Base-by-base conservation (phyloP, 164 flowering plant species). In the Akebia trifoliata region DNA sequence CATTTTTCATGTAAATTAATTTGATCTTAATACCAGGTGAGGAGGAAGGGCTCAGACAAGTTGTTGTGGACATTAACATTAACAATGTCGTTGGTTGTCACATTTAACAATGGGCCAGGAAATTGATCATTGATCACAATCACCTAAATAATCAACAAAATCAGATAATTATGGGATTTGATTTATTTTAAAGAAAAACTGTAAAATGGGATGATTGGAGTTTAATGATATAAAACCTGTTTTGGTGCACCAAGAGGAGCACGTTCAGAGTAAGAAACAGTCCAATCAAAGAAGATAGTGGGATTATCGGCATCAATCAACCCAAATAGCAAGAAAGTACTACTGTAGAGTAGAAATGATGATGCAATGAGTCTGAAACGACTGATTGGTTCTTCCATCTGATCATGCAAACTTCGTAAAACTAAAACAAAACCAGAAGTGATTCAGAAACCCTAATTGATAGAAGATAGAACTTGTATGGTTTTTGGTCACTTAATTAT, bases 21-120 rank as follows among this genome's bases (percentile, higher is more conserved):
- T n/a, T n/a, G n/a, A n/a, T n/a, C n/a, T n/a, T n/a, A 18, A 0
- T 49, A 73, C 77, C 77, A 73, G 48, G 75, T 65, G 39, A 73
- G 30, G 18, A 76, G 73, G 32, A 76, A 65, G 2, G 71, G 73
- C 15, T 73, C 76, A 1, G 25, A 18, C 60, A 76, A 51, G 25
- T 63, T 56, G 69, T 76, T 76, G 30, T 14, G 48, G 9, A 76
- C 50, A 43, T 71, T 71, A 11, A 76, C 26, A 21, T 24, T 50
- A 2, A 76, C 42, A 18, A 45, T 30, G 37, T 76, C 72, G 22
- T 76, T 66, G 0, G 75, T 71, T 6, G 67, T 63, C 0, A 59
- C 46, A 20, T 55, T 71, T 51, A 71, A 42, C 30, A 55, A 50
- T 7, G 77, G 77, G 7, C 76, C 77, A 0, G 80, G 80, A 32